Evolutionary conservation across 2,329 filamentous ascomycete genomes (phyloP), one percentile per base, ranked within the genome.

Genomic region (Trichoderma sp.): DNA sequence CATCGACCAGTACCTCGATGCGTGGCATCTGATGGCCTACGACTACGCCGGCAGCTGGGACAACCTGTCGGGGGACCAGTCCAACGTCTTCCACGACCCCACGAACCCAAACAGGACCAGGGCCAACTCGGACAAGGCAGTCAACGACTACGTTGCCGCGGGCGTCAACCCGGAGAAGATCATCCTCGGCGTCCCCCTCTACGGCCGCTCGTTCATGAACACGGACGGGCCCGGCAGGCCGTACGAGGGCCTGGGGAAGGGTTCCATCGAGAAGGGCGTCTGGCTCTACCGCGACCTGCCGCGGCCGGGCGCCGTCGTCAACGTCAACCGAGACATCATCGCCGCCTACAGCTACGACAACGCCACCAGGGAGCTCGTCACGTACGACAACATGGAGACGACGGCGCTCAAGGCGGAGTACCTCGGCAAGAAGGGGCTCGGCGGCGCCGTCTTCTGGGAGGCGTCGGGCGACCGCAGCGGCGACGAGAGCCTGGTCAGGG

Each of bases 401-500:
- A 85, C 85, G 0, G 74, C 74, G 30, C 73, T 78, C 68, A 96
- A 95, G 79, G 84, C 84, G 0, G 73, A 79, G 9, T 95, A 89
- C 72, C 81, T 95, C 68, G 78, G 80, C 69, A 71, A 78, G 24
- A 80, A 81, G 61, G 79, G 83, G 0, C 82, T 96, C 1, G 91
- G 90, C 1, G 92, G 92, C 14, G 88, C 85, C 0, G 91, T 95
- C 81, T 96, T 90, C 84, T 96, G 92, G 92, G 91, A 96, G 76
- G 88, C 86, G 10, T 90, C 86, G 69, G 88, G 86, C 14, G 92
- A 96, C 71, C 79, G 75, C 68, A 70, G 67, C 0, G 83, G 80
- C 39, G 72, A 71, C 1, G 68, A 71, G 21, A 92, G 89, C 70
- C 77, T 95, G 68, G 85, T 91, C 21, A 74, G 77, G 19, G 82